phyloP scores from a whole-genome alignment of 2,329 filamentous ascomycete genomes.

The Cryphonectria radicalis region DNA sequence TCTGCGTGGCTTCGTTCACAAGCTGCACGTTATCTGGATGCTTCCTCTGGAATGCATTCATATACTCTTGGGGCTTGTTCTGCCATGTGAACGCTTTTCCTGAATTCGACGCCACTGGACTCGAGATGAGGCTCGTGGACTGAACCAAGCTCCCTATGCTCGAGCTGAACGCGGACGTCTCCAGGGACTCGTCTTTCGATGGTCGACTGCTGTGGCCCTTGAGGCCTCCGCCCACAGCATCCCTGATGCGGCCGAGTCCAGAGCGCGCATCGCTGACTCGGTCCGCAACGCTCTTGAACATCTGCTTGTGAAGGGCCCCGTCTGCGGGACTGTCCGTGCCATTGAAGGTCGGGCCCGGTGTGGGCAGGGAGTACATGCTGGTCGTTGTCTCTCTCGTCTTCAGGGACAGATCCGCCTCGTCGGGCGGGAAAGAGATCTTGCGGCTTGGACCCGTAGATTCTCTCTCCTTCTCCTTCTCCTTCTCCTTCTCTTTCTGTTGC shows the following conservation, averaged over 20 bases:
- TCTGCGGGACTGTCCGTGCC: conserved; percentile 54
- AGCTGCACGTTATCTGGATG: conserved; percentile 34
- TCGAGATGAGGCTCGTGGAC: conserved; percentile 42
- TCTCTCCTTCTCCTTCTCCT: conserved; percentile 18
- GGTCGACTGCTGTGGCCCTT: conserved; percentile 57
- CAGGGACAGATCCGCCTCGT: conserved; percentile 52
- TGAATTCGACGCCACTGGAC: conserved; percentile 43
- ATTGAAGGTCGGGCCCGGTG: conserved; percentile 51
- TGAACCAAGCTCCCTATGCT: conserved; percentile 44
- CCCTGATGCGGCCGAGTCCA: conserved; percentile 83
- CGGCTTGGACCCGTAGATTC: conserved; percentile 29
- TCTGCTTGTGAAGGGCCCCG: conserved; percentile 63
- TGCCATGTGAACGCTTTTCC: conserved; percentile 66
- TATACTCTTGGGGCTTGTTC: conserved; percentile 65
- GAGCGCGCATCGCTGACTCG: conserved; percentile 81
- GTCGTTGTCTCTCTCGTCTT: conserved; percentile 52
- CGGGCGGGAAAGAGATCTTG: conserved; percentile 53
- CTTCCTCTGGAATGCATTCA: conserved; percentile 44
- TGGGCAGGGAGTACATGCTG: conserved; percentile 47
- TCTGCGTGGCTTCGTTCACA: conserved; percentile 27
- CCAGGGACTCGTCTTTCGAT: conserved; percentile 61
- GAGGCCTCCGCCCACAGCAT: conserved; percentile 71
- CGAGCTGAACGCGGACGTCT: conserved; percentile 40
- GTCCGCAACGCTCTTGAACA: conserved; percentile 80
- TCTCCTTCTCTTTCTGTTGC: conserved; percentile 16